A percentile compares a stretch with the other conserved stretches of the same genome.
phyloP scores from a whole-genome alignment of 768 basidiomycete species.

The Lanmaoa rubissima region DNA sequence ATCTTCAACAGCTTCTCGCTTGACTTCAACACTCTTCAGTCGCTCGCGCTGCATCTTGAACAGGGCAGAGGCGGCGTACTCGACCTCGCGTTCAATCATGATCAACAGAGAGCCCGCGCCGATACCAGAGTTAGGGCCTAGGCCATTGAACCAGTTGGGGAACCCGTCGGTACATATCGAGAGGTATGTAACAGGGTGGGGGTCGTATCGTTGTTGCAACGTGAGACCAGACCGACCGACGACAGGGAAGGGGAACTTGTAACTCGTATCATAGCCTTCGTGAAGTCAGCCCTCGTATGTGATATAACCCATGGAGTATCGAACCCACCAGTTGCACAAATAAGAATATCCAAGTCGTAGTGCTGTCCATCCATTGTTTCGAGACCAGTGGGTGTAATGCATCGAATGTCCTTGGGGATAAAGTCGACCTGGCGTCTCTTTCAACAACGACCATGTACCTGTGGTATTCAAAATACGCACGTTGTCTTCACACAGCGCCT shows the following conservation, averaged over 20 bases:
- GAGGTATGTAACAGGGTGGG: constrained; percentile 58
- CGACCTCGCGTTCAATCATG: constrained; percentile 54
- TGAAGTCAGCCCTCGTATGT: neutral
- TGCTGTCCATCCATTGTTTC: constrained; percentile 53
- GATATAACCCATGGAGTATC: neutral
- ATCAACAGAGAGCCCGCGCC: constrained; percentile 56
- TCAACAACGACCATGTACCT: neutral
- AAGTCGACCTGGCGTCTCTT: constrained; percentile 39
- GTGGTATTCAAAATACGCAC: constrained; percentile 18
- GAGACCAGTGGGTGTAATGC: constrained; percentile 53
- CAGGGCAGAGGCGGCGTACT: constrained; percentile 54
- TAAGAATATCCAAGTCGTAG: constrained; percentile 55
- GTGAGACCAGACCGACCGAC: constrained; percentile 52
- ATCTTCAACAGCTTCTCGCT: constrained; percentile 56
- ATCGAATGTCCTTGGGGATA: constrained; percentile 45
- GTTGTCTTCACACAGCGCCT: constrained; percentile 62
- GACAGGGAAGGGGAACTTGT: constrained; percentile 47
- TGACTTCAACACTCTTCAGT: constrained; percentile 59
- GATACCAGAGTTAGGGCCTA: constrained; percentile 57
- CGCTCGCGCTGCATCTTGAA: constrained; percentile 63
- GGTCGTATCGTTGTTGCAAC: constrained; percentile 52
- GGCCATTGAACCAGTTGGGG: constrained; percentile 62
- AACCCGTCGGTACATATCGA: constrained; percentile 59
- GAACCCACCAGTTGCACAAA: constrained; percentile 55
- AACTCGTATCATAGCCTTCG: constrained; percentile 46